Evolutionary conservation across 1,139 yeast species (phyloP).

Genomic region (Groenewaldozyma sp.): DNA sequence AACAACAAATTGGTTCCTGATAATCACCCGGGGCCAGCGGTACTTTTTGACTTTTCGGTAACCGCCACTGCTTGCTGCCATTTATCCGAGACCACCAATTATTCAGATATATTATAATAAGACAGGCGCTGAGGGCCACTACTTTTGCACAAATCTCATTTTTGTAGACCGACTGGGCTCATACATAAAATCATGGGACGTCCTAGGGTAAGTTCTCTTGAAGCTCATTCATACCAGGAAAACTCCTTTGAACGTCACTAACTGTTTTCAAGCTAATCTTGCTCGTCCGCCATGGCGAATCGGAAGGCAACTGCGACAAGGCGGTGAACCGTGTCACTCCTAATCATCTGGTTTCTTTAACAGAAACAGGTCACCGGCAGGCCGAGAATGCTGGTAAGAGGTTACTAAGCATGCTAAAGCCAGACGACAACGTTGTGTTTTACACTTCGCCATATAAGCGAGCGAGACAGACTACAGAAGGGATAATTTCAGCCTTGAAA

Average conservation of each 20-base stretch:
- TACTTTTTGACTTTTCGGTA: too few relatives aligned
- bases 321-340: constrained; percentile 66
- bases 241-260: too few relatives aligned
- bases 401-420: constrained; percentile 43
- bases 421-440: constrained; percentile 46
- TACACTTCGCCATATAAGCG: constrained; percentile 79
- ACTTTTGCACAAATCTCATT: too few relatives aligned
- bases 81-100: too few relatives aligned
- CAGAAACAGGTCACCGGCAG: constrained; percentile 50
- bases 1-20: too few relatives aligned
- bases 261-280: constrained; percentile 47
- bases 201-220: constrained; percentile 53
- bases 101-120: too few relatives aligned
- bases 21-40: too few relatives aligned
- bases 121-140: too few relatives aligned
- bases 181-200: constrained; percentile 37
- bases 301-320: constrained; percentile 81
- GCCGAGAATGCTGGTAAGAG: constrained; percentile 61
- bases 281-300: constrained; percentile 82
- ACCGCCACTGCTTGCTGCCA: too few relatives aligned
- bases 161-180: too few relatives aligned
- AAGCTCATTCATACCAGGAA: too few relatives aligned
- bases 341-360: constrained; percentile 67
- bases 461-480: constrained; percentile 72
- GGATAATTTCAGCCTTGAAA: constrained; percentile 52